phyloP scores from a whole-genome alignment of 129 eudicot genomes.

The Arctium lappa region DNA sequence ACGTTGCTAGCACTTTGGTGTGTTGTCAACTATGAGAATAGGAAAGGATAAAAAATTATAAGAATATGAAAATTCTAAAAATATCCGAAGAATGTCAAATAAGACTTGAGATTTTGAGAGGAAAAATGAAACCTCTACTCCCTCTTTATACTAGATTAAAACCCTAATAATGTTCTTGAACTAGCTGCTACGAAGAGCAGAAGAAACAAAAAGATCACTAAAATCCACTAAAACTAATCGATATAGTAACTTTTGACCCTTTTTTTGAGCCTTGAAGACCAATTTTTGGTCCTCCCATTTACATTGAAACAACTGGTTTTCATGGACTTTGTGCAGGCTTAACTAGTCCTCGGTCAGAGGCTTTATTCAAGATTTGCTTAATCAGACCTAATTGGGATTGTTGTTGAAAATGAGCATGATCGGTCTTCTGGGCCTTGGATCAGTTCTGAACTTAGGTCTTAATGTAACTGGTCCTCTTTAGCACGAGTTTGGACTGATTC shows the following conservation, averaged over 20 bases:
- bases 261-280: not conserved
- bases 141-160: too few relatives aligned
- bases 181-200: not conserved
- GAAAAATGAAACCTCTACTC: not conserved
- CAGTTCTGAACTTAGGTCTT: not conserved
- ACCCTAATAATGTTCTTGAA: too few relatives aligned
- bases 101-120: too few relatives aligned
- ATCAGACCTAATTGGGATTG: not conserved
- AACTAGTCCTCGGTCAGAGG: not conserved
- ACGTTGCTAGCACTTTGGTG: too few relatives aligned
- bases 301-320: not conserved
- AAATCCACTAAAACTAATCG: not conserved
- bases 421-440: not conserved
- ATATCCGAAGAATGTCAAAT: too few relatives aligned
- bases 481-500: not conserved
- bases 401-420: not conserved
- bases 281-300: not conserved
- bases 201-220: not conserved
- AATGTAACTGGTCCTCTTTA: not conserved
- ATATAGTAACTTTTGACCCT: too few relatives aligned
- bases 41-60: not conserved
- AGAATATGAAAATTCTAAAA: too few relatives aligned
- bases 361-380: not conserved
- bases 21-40: not conserved
- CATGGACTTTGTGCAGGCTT: not conserved